Base-by-base conservation (phyloP, 495 filamentous ascomycete genomes). In the Lophiotrema nucula region DNA sequence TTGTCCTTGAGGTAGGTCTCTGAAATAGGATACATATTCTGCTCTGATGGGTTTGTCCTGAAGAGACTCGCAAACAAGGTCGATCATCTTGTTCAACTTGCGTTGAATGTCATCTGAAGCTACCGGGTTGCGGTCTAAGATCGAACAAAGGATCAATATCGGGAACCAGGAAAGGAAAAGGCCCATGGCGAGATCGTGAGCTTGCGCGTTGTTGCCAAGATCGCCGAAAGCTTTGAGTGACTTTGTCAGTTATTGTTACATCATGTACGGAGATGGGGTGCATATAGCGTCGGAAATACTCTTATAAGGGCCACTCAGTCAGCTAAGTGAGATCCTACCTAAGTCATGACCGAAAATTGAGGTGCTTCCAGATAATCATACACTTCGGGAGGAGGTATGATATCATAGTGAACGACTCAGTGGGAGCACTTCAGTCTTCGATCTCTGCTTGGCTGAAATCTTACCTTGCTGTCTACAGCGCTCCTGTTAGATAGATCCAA, bases 91-190 rank as follows among this genome's bases (percentile, higher is more conserved):
- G 42, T 75, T 79, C 6, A 78, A 42, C 35, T 73, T 72, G n/a
- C 26, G 46, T 28, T 72, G 57, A 12, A 69, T 70, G 27, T 74
- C 58, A 16, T 68, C 71, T 0, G 73, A 57, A 3, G 74, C 73
- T 13, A 68, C 65, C 0, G 77, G 76, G 48, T 81, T 81, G 11
- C 78, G 70, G 61, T 81, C 78, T 2, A 78, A 66, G 31, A 81
- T 79, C 10, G 62, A 66, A 42, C 70, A 70, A 2, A 77, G 51
- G 18, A 79, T 68, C 13, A 81, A 53, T n/a, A 79, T 55, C 11
- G 79, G 79, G 4, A 81, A 48, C 79, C 77, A 81, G 3, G 68
- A 62, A 18, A 81, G 58, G 6, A 81, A 47, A 1, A 78, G 50
- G 2, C 78, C 79, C 1, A 81, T 57, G 0, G 75, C 78, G 1